Percentiles rank a stretch among this genome's conserved stretches.
These are phyloP conservation scores for Panaeolus cyanescens DNA, from an alignment of 768 basidiomycete genomes.

Conservation along the genomic window DNA sequence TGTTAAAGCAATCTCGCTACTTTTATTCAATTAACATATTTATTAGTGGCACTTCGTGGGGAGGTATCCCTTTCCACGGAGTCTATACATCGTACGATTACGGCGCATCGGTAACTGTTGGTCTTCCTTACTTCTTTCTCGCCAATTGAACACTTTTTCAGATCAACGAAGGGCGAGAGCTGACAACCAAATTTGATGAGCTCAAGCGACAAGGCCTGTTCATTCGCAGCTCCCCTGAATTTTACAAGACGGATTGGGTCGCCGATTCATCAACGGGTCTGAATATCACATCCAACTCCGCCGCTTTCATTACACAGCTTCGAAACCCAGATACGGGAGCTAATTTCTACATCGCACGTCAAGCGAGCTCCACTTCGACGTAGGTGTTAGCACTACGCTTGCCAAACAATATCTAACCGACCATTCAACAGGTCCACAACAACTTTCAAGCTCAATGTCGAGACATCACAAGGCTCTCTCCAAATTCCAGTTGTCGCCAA, in stretches of 20 bases:
- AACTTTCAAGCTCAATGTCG: slow-evolving; percentile 62
- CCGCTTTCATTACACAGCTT: slow-evolving; percentile 58
- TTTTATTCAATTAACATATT: neutral
- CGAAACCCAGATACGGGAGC: slow-evolving; percentile 64
- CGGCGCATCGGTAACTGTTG: slow-evolving; percentile 51
- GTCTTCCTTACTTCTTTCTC: neutral
- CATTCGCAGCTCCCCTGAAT: slow-evolving; percentile 75
- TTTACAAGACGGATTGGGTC: slow-evolving; percentile 79
- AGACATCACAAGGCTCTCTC: slow-evolving; percentile 52
- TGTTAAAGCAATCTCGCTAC: neutral
- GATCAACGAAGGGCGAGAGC: slow-evolving; percentile 68
- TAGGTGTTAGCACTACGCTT: too few relatives aligned
- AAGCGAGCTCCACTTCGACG: slow-evolving; percentile 64
- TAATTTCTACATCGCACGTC: slow-evolving; percentile 68
- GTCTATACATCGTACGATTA: slow-evolving; percentile 87
- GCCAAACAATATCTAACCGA: too few relatives aligned
- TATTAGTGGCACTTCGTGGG: slow-evolving; percentile 84
- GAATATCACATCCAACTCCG: slow-evolving; percentile 37
- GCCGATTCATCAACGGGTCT: slow-evolving; percentile 60
- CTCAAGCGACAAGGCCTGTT: slow-evolving; percentile 82
- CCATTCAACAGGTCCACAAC: slow-evolving; percentile 45
- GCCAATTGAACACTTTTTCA: slow-evolving; percentile 16
- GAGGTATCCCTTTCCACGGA: slow-evolving; percentile 75
- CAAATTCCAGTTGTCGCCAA: slow-evolving; percentile 57
- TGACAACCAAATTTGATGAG: slow-evolving; percentile 73